Evolutionary conservation across 768 basidiomycete genomes (phyloP), one percentile per base, ranked within the genome.

Genomic region (Rhodotorula sphaerocarpa): DNA sequence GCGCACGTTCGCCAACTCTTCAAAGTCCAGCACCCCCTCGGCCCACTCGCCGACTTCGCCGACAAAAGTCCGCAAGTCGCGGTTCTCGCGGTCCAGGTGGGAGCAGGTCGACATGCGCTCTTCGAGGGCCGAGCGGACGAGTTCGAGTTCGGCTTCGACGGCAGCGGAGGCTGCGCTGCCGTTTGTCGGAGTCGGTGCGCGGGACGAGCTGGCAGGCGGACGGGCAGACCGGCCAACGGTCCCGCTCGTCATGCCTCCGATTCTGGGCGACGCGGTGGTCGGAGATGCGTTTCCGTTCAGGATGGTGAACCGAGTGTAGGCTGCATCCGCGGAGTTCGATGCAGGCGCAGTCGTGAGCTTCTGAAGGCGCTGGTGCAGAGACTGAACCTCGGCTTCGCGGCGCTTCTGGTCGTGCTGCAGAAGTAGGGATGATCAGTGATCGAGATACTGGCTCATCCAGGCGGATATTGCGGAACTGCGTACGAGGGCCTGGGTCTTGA

Each of bases 41-140:
- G 47, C 33, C 63, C 63, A 64, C 34, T 64, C 63, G 16, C 39
- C 63, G 18, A 64, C 57, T 46, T 64, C 63, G n/a, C 57, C 47
- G 5, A 64, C 53, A 16, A 64, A 50, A 25, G 43, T 34, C 42
- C 63, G 33, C 46, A 64, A 25, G 7, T 14, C 42, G 46, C 7
- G 23, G 28, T 50, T 50, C 42, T 64, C 63, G 20, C n/a, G 46
- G 20, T 48, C 42, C 16, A 55, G 31, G 12, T 42, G n/a, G 20
- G n/a, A 2, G 11, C 63, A 21, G 31, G 16, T 41, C 1, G n/a
- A 15, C 1, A 47, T n/a, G 11, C 23, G 21, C 21, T 55, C 57
- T 3, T 16, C 33, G 39, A 64, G 47, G 0, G 52, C 20, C 12
- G 57, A 27, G 14, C 25, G 21, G 5, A 64, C 21, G 46, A 64